Evolutionary conservation across 2,329 filamentous ascomycete genomes (phyloP), one percentile per base, ranked within the genome.

Genomic region (Aspergillus sclerotialis): DNA sequence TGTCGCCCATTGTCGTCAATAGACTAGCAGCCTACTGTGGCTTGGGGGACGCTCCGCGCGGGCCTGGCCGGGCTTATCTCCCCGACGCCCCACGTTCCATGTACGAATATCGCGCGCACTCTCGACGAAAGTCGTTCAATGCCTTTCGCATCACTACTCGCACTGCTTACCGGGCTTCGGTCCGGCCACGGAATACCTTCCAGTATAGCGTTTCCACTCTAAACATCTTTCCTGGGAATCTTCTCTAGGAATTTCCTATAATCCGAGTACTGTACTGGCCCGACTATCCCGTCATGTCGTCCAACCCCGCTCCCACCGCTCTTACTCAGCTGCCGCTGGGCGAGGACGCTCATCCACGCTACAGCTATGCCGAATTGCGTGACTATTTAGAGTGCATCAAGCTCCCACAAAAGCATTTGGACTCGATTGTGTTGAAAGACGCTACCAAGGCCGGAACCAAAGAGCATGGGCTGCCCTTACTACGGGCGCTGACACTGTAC

Each of bases 341-440:
- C 30, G 33, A 36, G 18, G 30, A 24, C 30, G 27, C 35, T 7
- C 37, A 30, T 29, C 36, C 34, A 23, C 31, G 18, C 15, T 42
- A 40, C 29, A 37, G 33, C 15, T 14, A 37, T 7, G 38, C 33
- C 24, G 27, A 46, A 24, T 18, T 46, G 16, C 27, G 23, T 31
- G 28, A 38, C 6, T 46, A 46, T 28, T 46, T 44, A 14, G 36
- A 40, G 13, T 33, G 41, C 17, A 41, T 44, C 24, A 29, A 35
- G 13, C 37, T 46, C 13, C 44, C 41, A 21, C 24, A 18, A 27
- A 37, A 35, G 16, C 40, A 42, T 32, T 35, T 32, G 10, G 23
- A 40, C 14, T 34, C 43, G 14, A 23, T 37, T 16, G 26, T 42
- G 12, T 23, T 36, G 14, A 42, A 28, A 12, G 33, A 28, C 9